Evolutionary conservation across 352 stramenopile genomes (phyloP).

Genomic region (Phytophthora constricta): DNA sequence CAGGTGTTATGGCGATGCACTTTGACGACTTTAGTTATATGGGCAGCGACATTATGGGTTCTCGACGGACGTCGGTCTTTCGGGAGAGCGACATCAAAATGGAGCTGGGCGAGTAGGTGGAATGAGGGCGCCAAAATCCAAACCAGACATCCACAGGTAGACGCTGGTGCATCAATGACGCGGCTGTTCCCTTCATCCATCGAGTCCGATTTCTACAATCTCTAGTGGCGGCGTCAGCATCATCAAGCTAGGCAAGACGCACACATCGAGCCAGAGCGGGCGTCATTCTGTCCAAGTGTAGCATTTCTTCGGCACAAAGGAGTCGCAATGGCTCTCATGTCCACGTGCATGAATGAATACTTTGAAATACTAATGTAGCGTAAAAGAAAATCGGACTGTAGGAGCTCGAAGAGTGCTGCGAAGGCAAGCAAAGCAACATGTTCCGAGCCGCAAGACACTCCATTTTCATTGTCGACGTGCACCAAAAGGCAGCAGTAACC

Average conservation of each 20-base stretch:
- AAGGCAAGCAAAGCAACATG: slow-evolving; percentile 13
- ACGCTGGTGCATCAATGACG: slow-evolving; percentile 25
- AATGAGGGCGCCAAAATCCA: not conserved
- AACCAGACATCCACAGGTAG: slow-evolving; percentile 7
- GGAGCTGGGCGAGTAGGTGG: slow-evolving; percentile 68
- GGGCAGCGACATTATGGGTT: slow-evolving; percentile 87
- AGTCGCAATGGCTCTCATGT: slow-evolving; percentile 12
- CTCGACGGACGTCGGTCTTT: slow-evolving; percentile 82
- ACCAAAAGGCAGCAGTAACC: too few species aligned
- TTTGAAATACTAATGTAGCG: slow-evolving; percentile 24
- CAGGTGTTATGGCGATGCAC: slow-evolving; percentile 77
- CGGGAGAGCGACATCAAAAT: slow-evolving; percentile 87
- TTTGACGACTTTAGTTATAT: slow-evolving; percentile 91
- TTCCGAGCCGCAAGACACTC: slow-evolving; percentile 24
- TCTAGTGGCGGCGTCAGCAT: not conserved
- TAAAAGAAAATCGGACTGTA: slow-evolving; percentile 26
- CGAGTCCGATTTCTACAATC: not conserved
- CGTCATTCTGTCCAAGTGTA: slow-evolving; percentile 26
- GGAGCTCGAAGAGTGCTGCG: slow-evolving; percentile 13
- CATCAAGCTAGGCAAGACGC: slow-evolving; percentile 18
- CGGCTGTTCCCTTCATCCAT: slow-evolving; percentile 32
- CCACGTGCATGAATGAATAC: too few species aligned
- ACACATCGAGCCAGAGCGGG: slow-evolving; percentile 17
- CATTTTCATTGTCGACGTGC: not conserved
- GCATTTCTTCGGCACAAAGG: slow-evolving; percentile 13